Conservation (phyloP, 2,329 filamentous ascomycete genomes). For the Xylaria sp. region DNA sequence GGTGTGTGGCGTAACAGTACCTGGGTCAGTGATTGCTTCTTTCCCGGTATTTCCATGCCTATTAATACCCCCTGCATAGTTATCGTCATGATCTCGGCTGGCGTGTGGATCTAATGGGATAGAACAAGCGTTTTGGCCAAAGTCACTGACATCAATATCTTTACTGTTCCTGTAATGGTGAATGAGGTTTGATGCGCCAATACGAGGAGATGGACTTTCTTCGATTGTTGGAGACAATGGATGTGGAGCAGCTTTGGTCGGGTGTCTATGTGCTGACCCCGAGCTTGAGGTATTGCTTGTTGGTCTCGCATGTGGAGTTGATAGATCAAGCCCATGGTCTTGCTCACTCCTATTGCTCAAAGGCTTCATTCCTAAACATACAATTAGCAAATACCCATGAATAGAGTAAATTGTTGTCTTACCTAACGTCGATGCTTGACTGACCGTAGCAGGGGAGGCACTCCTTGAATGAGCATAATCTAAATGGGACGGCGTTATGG, state of each 20-base stretch:
- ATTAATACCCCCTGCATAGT: background rate
- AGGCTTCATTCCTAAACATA: constrained; percentile 28
- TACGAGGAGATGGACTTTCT: constrained; percentile 41
- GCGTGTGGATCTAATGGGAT: background rate
- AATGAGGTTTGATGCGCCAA: background rate
- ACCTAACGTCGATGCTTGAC: constrained; percentile 49
- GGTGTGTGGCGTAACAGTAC: too few relatives aligned
- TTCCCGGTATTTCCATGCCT: background rate
- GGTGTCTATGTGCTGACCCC: constrained; percentile 28
- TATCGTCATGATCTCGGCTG: background rate
- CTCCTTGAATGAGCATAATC: constrained; percentile 42
- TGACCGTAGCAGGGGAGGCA: constrained; percentile 54
- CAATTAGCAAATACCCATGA: constrained; percentile 1
- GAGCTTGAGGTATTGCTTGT: constrained; percentile 39
- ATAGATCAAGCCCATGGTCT: constrained; percentile 16
- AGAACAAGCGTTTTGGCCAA: background rate
- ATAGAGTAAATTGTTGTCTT: constrained; percentile 30
- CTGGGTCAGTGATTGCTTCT: background rate
- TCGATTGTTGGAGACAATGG: constrained; percentile 49
- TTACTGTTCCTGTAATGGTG: background rate
- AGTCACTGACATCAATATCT: background rate
- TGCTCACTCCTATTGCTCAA: constrained; percentile 11
- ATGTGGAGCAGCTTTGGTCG: constrained; percentile 35
- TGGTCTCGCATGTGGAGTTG: constrained; percentile 12
- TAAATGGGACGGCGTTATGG: constrained; percentile 55